Conservation (phyloP, 441 rosid genomes). For the Euphorbia corollata region DNA sequence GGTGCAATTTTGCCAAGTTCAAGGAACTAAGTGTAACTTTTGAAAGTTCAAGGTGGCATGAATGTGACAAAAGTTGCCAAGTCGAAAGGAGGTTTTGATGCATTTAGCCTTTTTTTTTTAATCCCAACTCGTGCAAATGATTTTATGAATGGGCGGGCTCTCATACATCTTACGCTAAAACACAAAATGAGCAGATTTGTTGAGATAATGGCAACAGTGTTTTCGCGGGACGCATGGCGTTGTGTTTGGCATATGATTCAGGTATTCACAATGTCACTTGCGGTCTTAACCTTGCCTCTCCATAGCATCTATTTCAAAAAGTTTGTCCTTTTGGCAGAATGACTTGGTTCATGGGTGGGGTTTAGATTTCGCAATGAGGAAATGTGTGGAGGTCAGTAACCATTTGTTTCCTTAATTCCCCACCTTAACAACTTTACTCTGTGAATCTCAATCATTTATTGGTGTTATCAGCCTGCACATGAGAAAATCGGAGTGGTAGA, state of each 20-base stretch:
- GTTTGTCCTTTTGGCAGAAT: slow-evolving; percentile 40
- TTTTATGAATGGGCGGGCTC: neutral
- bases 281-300: slow-evolving; percentile 4
- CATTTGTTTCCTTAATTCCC: slow-evolving; percentile 13
- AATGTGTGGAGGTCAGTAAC: slow-evolving; percentile 66
- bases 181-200: slow-evolving; percentile 54
- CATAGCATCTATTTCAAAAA: slow-evolving; percentile 10
- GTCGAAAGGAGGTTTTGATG: too few relatives aligned
- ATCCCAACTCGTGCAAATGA: neutral
- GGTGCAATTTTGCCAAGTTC: too few relatives aligned
- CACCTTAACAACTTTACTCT: neutral
- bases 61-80: too few relatives aligned
- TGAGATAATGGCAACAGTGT: slow-evolving; percentile 95
- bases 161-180: slow-evolving; percentile 8
- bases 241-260: slow-evolving; percentile 97
- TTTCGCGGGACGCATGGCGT: slow-evolving; percentile 88
- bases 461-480: slow-evolving; percentile 57
- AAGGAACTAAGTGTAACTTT: too few relatives aligned
- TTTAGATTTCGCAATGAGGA: slow-evolving; percentile 82
- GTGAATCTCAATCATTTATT: slow-evolving; percentile 2
- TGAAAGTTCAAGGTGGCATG: too few relatives aligned
- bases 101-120: slow-evolving; percentile 1
- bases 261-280: slow-evolving; percentile 31
- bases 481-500: slow-evolving; percentile 96
- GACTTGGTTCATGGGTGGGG: slow-evolving; percentile 99